A percentile compares a stretch with the other conserved stretches of the same genome.
Evolutionary conservation across 2,329 filamentous ascomycete genomes (phyloP).

Genomic region (Cladosporium austrohemisphaericum): DNA sequence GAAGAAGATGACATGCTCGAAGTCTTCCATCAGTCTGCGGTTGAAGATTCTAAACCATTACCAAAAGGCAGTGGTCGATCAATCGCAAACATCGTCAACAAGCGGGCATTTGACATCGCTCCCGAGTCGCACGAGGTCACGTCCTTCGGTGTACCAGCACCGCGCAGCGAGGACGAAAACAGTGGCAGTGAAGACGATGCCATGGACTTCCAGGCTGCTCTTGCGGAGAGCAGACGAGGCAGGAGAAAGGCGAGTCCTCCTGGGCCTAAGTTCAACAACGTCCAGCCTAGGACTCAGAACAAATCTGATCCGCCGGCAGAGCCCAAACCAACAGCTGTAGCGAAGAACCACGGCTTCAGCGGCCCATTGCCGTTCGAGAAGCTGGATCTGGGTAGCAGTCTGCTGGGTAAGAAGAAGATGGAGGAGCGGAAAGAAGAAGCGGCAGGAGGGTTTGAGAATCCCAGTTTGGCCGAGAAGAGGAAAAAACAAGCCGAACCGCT

Average conservation of each 20-base stretch:
- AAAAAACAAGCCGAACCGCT: conserved; percentile 56
- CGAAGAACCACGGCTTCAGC: conserved; percentile 60
- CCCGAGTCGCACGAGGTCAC: conserved; percentile 39
- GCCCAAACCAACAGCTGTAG: conserved; percentile 19
- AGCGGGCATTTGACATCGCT: conserved; percentile 62
- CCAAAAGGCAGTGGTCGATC: conserved; percentile 49
- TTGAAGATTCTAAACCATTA: conserved; percentile 42
- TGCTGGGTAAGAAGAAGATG: conserved; percentile 51
- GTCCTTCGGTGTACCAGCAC: conserved; percentile 30
- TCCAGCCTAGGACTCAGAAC: conserved; percentile 22
- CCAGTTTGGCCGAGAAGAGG: conserved; percentile 35
- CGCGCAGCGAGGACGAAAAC: conserved; percentile 28
- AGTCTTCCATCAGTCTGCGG: conserved; percentile 45
- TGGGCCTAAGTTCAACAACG: conserved; percentile 17
- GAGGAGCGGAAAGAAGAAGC: conserved; percentile 50
- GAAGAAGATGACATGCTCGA: conserved; percentile 43
- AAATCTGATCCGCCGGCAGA: conserved; percentile 28
- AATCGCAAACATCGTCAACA: conserved; percentile 72
- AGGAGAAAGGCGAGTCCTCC: conserved; percentile 30
- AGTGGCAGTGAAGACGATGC: conserved; percentile 64
- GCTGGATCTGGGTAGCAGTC: conserved; percentile 64
- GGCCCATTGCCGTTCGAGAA: conserved; percentile 89
- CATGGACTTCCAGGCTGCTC: conserved; percentile 70
- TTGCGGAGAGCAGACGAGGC: conserved; percentile 62
- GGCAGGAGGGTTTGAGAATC: conserved; percentile 64